Evolutionary conservation across 257 asterid species (phyloP).

Genomic region (Asclepias syriaca): DNA sequence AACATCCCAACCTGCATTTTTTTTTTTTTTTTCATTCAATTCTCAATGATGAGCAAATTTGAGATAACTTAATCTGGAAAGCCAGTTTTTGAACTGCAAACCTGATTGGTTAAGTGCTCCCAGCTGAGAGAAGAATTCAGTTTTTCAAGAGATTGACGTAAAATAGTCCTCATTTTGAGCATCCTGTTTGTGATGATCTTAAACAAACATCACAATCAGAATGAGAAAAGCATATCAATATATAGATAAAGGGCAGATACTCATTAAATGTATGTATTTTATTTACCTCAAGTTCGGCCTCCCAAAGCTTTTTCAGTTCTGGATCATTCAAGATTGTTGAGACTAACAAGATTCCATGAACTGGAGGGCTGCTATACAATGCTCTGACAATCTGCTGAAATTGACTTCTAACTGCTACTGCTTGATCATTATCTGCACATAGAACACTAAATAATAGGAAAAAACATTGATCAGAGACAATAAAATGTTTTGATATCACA

Average conservation of each 20-base stretch:
- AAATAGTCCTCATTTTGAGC: slow-evolving; percentile 75
- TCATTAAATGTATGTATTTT: background rate
- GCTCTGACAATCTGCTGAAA: slow-evolving; percentile 93
- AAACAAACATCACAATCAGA: background rate
- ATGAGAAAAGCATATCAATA: background rate
- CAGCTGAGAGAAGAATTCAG: slow-evolving; percentile 84
- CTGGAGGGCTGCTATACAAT: slow-evolving; percentile 97
- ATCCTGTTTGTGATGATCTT: slow-evolving; percentile 94
- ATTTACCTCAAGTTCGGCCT: slow-evolving; percentile 80
- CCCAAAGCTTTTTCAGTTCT: slow-evolving; percentile 72
- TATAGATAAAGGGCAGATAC: background rate
- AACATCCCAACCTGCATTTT: slow-evolving; percentile 82
- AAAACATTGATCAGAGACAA: background rate
- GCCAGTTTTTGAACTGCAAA: slow-evolving; percentile 11
- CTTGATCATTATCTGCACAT: slow-evolving; percentile 91
- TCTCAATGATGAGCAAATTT: background rate
- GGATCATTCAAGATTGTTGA: slow-evolving; percentile 81
- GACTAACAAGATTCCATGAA: slow-evolving; percentile 81
- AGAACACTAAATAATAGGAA: slow-evolving; percentile 44
- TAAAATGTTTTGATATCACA: background rate
- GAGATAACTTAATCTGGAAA: background rate
- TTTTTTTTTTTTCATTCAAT: background rate
- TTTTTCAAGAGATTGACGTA: slow-evolving; percentile 70
- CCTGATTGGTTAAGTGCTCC: slow-evolving; percentile 99
- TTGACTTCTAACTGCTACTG: slow-evolving; percentile 92